These are phyloP conservation scores for Sphaerulina vaccinii DNA, from an alignment of 2,329 filamentous ascomycete species.

Conservation along the genomic window DNA sequence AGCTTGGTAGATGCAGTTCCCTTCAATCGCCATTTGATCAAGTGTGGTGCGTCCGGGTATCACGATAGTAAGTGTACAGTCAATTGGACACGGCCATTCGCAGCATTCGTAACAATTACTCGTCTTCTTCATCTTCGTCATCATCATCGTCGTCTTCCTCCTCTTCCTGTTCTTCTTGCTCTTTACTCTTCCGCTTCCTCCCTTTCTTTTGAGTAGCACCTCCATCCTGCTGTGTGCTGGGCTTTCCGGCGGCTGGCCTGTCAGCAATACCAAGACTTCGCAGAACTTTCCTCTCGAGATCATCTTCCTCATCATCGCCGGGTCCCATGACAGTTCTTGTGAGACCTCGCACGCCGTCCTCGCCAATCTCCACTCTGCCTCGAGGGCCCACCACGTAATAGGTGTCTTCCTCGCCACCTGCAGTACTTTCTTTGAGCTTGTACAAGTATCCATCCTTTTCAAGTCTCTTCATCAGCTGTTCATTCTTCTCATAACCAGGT, in stretches of 20 bases:
- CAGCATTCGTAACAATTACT: conserved; percentile 11
- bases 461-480: conserved; percentile 71
- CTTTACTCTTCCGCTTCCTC: conserved; percentile 6
- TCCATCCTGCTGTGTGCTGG: conserved; percentile 6
- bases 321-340: conserved; percentile 55
- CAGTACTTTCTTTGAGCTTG: conserved; percentile 65
- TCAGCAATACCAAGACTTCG: conserved; percentile 36
- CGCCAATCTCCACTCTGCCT: conserved; percentile 79
- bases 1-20: no score
- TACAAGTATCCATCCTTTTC: conserved; percentile 81
- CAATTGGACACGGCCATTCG: no score
- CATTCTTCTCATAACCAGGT: conserved; percentile 61
- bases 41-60: no score
- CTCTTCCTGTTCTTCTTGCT: conserved; percentile 13
- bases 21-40: no score
- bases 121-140: conserved; percentile 19
- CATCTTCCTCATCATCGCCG: conserved; percentile 31
- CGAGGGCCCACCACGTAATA: conserved; percentile 84
- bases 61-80: no score
- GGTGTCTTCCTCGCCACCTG: conserved; percentile 67
- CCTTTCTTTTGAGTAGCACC: conserved; percentile 3
- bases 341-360: conserved; percentile 70
- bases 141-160: conserved; percentile 19
- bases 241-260: not conserved
- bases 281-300: conserved; percentile 37